Evolutionary conservation across 2,329 filamentous ascomycete genomes (phyloP), one percentile per base, ranked within the genome.

Genomic region (Immersiporthe knoxdaviesiana): DNA sequence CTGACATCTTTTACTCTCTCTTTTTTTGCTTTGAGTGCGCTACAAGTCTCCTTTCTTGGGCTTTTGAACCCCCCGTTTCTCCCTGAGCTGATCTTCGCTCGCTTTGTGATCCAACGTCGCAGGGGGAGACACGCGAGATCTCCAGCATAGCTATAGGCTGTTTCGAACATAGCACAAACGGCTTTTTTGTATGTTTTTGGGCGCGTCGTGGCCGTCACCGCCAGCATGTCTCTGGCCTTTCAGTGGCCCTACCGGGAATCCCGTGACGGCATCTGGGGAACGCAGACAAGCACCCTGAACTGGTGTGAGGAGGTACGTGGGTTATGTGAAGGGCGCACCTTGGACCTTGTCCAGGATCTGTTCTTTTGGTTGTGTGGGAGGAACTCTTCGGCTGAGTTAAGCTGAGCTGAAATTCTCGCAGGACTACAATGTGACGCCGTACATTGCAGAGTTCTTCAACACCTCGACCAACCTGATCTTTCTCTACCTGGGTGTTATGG

Each of bases 381-480:
- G 14, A 18, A 21, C n/a, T 8, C 16, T 37, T 18, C n/a, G 32
- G 21, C n/a, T 24, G 35, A 18, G 64, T 62, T 70, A 32, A 70
- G 37, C 7, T 35, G 35, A 35, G 35, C 35, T 4, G 35, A 35
- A 35, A 35, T 35, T 30, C 6, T 21, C 66, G 6, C 63, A 66
- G 32, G 65, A 63, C 35, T 66, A 80, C 73, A 80, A 78, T 69
- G 77, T 80, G 69, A 79, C 76, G 2, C 74, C 72, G 18, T 80
- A 80, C 72, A 78, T 76, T 65, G 79, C 79, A 52, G 79, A 79
- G 72, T 72, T 78, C 27, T 75, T 80, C 70, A 81, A 92, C 80
- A 92, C 92, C 3, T 75, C 94, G 41, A 97, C 93, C 44, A 97
- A 97, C 78, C 78, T 92, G 3, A 82, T 96, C 32, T 97, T 97